phyloP scores from a whole-genome alignment of 331 rosid genomes.

The Dryas integrifolia region DNA sequence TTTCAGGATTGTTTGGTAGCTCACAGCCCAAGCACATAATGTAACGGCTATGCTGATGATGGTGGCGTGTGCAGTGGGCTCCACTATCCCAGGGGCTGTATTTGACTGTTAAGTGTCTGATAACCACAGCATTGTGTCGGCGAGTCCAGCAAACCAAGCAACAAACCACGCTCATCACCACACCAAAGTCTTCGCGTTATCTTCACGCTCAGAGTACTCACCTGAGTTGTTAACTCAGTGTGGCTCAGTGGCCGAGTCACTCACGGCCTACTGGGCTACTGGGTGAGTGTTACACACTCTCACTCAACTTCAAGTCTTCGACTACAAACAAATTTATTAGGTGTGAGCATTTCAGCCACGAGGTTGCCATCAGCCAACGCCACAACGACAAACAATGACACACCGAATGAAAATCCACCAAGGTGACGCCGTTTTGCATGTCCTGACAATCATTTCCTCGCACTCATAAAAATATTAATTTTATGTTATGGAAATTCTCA shows the following conservation, averaged over 20 bases:
- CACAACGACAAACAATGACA: constrained; percentile 11
- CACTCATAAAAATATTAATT: background rate
- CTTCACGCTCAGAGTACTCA: constrained; percentile 11
- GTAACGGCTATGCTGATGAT: background rate
- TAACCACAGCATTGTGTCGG: constrained; percentile 40
- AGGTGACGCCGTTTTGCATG: constrained; percentile 35
- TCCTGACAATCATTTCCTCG: constrained; percentile 2
- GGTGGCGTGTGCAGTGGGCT: constrained; percentile 11
- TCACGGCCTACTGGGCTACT: background rate
- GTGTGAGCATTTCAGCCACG: constrained; percentile 27
- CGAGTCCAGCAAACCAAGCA: constrained; percentile 13
- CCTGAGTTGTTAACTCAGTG: background rate
- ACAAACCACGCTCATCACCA: constrained; percentile 15
- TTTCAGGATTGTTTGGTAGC: background rate
- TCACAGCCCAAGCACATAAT: background rate
- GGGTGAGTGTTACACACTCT: background rate
- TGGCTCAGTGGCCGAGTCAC: no score
- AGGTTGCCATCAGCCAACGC: constrained; percentile 39
- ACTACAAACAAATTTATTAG: background rate
- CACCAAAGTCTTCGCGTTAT: background rate
- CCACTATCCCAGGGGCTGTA: constrained; percentile 13
- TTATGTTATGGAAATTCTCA: constrained; percentile 17
- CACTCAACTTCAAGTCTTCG: background rate
- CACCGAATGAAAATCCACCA: background rate
- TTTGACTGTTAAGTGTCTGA: constrained; percentile 8